A percentile compares a stretch with the other conserved stretches of the same genome.
phyloP scores from a whole-genome alignment of 2,329 filamentous ascomycete species.

The Cercospora brassicicola region DNA sequence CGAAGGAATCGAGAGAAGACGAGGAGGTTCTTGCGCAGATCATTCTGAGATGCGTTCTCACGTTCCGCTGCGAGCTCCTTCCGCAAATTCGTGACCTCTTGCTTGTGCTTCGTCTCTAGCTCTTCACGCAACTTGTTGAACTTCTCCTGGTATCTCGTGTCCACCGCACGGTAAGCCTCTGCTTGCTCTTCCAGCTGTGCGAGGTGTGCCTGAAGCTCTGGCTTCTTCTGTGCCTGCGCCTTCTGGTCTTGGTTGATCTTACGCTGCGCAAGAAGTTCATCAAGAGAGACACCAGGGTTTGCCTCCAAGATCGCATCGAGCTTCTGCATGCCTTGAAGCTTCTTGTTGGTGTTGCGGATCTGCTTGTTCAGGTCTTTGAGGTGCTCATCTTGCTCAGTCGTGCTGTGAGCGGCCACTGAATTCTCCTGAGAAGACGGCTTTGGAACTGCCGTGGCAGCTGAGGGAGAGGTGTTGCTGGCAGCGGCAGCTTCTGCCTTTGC shows the following conservation, averaged over 20 bases:
- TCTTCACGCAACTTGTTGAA: conserved; percentile 59
- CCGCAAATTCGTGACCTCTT: conserved; percentile 57
- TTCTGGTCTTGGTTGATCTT: conserved; percentile 82
- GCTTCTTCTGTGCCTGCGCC: conserved; percentile 74
- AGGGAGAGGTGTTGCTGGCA: conserved; percentile 30
- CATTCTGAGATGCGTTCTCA: conserved; percentile 48
- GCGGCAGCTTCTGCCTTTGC: conserved; percentile 45
- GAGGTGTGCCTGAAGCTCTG: conserved; percentile 66
- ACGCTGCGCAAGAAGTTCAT: conserved; percentile 68
- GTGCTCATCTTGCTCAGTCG: conserved; percentile 69
- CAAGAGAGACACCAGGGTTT: conserved; percentile 68
- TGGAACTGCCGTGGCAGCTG: conserved; percentile 23
- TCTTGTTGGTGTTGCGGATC: conserved; percentile 91
- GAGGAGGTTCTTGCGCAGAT: conserved; percentile 63
- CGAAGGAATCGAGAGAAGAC: conserved; percentile 77
- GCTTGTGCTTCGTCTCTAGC: conserved; percentile 56
- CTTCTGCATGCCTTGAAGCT: conserved; percentile 76
- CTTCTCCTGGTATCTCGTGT: conserved; percentile 67
- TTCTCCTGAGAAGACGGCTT: conserved; percentile 27
- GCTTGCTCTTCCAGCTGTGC: conserved; percentile 72
- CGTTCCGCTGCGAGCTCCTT: conserved; percentile 59
- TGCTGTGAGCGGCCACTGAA: conserved; percentile 48
- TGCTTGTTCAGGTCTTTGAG: conserved; percentile 90
- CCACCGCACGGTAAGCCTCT: conserved; percentile 71
- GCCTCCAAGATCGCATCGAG: conserved; percentile 68